phyloP scores from a whole-genome alignment of 176 grass and related monocot species.

The sorghum (Sorghum bicolor) region DNA sequence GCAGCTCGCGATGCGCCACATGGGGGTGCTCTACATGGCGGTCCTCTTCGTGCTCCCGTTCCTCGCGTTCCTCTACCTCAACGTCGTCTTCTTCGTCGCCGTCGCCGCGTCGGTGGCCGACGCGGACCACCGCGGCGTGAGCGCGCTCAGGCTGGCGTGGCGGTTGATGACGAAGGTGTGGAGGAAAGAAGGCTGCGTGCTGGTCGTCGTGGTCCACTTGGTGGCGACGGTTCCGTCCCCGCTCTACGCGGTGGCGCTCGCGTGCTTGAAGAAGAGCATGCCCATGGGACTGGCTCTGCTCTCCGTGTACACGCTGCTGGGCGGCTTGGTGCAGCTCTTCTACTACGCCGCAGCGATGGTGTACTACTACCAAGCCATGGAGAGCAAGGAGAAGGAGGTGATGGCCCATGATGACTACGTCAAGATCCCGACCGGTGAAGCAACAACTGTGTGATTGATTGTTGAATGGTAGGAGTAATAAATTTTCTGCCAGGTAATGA shows the following conservation, averaged over 20 bases:
- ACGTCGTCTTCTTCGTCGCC: background rate
- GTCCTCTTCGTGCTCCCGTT: background rate
- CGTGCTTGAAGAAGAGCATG: background rate
- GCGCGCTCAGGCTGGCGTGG: constrained; percentile 27
- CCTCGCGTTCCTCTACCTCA: constrained; percentile 9
- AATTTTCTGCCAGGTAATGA: background rate
- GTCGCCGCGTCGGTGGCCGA: constrained; percentile 24
- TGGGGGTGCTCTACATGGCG: background rate
- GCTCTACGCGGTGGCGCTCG: background rate
- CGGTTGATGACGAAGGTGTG: constrained; percentile 19
- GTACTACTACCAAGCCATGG: constrained; percentile 30
- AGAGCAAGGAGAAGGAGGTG: background rate
- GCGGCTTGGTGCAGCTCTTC: background rate
- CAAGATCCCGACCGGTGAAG: constrained; percentile 18
- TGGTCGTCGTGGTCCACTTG: background rate
- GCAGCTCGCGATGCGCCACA: background rate
- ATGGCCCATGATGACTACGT: background rate
- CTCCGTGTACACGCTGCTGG: background rate
- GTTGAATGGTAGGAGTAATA: background rate
- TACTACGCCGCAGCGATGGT: background rate
- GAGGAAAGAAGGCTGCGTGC: constrained; percentile 22
- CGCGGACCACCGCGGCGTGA: background rate
- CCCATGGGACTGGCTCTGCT: background rate
- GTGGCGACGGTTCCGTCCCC: background rate
- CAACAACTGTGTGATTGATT: constrained; percentile 17